Percentiles rank a stretch among this genome's conserved stretches.
These are phyloP conservation scores for Aspergillus novoparasiticus DNA, from an alignment of 2,329 filamentous ascomycete genomes.

Conservation along the genomic window DNA sequence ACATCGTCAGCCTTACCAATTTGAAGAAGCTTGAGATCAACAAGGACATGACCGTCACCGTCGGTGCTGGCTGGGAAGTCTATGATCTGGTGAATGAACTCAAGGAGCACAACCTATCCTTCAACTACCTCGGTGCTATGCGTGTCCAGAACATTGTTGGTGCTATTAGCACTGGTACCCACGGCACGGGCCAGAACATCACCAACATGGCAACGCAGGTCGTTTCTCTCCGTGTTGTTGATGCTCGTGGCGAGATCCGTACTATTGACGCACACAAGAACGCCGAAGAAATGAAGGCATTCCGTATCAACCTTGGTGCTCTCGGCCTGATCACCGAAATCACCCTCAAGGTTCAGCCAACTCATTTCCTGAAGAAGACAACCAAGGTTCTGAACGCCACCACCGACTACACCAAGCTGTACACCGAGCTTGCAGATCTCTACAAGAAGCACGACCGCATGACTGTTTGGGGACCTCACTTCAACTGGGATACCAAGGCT, in stretches of 20 bases:
- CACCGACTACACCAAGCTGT: constrained; percentile 16
- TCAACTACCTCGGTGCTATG: constrained; percentile 21
- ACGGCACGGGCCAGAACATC: constrained; percentile 18
- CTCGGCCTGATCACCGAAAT: constrained; percentile 24
- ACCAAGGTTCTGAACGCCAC: constrained; percentile 15
- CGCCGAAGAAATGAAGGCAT: constrained; percentile 22
- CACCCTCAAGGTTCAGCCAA: constrained; percentile 21
- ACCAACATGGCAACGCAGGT: constrained; percentile 21
- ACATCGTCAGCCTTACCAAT: constrained; percentile 21
- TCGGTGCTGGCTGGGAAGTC: constrained; percentile 26
- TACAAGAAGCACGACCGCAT: constrained; percentile 19
- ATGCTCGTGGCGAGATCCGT: constrained; percentile 17
- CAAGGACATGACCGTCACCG: constrained; percentile 22
- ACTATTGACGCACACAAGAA: constrained; percentile 15
- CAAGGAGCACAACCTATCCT: constrained; percentile 17
- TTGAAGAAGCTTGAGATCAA: constrained; percentile 18
- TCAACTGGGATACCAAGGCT: constrained; percentile 18
- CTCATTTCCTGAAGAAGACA: not conserved
- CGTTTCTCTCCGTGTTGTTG: constrained; percentile 20
- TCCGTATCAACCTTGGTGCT: constrained; percentile 21
- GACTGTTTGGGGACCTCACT: constrained; percentile 21
- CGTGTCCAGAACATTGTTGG: constrained; percentile 25
- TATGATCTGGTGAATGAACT: constrained; percentile 19
- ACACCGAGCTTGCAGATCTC: constrained; percentile 13
- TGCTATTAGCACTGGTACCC: constrained; percentile 22